Percentiles rank a stretch among this genome's conserved stretches.
These are phyloP conservation scores for Penicillium canariense DNA, from an alignment of 495 filamentous ascomycete genomes.

Conservation along the genomic window DNA sequence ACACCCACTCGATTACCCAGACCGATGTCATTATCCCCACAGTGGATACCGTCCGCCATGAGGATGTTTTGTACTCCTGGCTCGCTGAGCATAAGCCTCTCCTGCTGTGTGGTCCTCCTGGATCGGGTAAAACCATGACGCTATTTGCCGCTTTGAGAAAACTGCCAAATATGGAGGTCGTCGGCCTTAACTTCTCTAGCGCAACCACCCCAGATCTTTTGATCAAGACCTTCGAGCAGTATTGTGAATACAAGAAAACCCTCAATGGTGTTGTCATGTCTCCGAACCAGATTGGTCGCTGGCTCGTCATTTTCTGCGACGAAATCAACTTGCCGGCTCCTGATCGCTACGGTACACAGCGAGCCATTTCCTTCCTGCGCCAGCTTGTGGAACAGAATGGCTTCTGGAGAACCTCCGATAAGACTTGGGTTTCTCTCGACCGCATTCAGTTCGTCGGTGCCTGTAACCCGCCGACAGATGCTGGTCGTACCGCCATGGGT, in stretches of 20 bases:
- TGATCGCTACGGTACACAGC: conserved; percentile 95
- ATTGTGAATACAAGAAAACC: conserved; percentile 99
- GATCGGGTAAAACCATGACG: conserved; percentile 99
- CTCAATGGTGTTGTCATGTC: conserved; percentile 94
- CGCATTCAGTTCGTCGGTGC: conserved; percentile 98
- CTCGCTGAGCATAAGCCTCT: conserved; percentile 97
- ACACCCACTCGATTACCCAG: conserved; percentile 94
- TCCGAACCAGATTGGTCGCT: conserved; percentile 92
- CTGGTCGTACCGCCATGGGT: conserved; percentile 91
- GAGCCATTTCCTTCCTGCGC: conserved; percentile 93
- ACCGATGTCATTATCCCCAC: conserved; percentile 98
- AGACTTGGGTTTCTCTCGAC: conserved; percentile 96
- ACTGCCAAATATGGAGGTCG: conserved; percentile 96
- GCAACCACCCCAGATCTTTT: conserved; percentile 96
- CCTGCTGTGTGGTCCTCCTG: conserved; percentile 92
- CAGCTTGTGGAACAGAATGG: conserved; percentile 98
- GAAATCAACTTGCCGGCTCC: conserved; percentile 99
- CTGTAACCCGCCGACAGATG: conserved; percentile 98
- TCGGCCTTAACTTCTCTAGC: conserved; percentile 98
- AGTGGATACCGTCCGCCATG: conserved; percentile 92
- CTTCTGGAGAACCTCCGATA: conserved; percentile 97
- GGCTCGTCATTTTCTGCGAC: conserved; percentile 98
- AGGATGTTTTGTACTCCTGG: conserved; percentile 98
- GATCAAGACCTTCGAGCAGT: conserved; percentile 98
- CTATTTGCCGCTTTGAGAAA: conserved; percentile 95